Base-by-base conservation (phyloP, 768 basidiomycete species). In the Hortiboletus flavorubellus region DNA sequence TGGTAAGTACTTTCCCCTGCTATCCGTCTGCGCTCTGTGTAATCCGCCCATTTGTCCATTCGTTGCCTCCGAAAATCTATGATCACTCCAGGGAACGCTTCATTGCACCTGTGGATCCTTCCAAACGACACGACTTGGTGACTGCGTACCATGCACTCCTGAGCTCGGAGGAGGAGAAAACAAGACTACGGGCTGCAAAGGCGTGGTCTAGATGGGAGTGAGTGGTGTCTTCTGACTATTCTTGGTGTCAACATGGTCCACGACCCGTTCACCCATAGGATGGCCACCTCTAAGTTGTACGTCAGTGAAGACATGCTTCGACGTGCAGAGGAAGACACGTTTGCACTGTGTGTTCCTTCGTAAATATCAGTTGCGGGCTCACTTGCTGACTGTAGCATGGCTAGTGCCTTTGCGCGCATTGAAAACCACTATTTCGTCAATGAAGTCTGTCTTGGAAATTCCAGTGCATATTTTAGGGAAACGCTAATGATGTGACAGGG, bases 131-230 rank as follows among this genome's bases (percentile, higher is more conserved):
- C 33, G 91, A 96, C 65, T 76, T 97, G 75, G 78, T 97, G 42
- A 69, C 78, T 9, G 95, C 95, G 0, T 98, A 97, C 68, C 88
- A 94, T 62, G 77, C 80, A 5, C 88, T 85, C 51, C 80, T 96
- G 44, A 86, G 85, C 64, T 84, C 89, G 7, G 73, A 75, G 1
- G 87, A 95, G 64, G 84, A 89, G 33, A 74, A 80, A 61, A 81
- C 76, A 4, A 78, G 88, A 34, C 61, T 87, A 33, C 73, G 54
- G 8, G 93, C 92, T 11, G 92, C 92, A 4, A 89, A 81, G 63
- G 90, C 91, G 3, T 95, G 93, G 92, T 76, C 87, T 18, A 89
- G 87, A 67, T 96, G 91, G 90, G 93, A 95, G 91, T 91, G 62
- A 66, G 91, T 79, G 23, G 6, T 44, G 16, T 34, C 26, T 46